Base-by-base conservation (phyloP, 2,329 filamentous ascomycete species). In the Botryotinia calthae region DNA sequence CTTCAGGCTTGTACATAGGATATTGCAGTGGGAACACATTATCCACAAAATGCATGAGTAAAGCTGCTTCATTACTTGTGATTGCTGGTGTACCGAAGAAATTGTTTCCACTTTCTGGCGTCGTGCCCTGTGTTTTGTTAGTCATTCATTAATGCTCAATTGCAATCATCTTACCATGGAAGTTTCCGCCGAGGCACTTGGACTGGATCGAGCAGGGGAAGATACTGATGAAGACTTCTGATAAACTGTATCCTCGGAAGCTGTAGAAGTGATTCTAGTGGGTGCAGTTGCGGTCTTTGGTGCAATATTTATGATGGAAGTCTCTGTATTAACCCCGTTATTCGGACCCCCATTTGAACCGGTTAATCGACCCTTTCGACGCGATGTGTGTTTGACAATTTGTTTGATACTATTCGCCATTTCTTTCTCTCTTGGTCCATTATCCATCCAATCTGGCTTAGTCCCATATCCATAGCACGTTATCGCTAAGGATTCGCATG, bases 11-110 rank as follows among this genome's bases (percentile, higher is more conserved):
- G 79, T 90, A 91, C 78, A 90, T 89, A 8, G 89, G 89, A 77
- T 89, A 90, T 1, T 90, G 81, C 75, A 89, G 87, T 2, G 89
- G 88, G 74, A 90, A 86, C 31, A 90, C 83, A 75, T 88, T 86
- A 79, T 91, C 89, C 63, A 90, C 82, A 77, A 90, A 91, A 72
- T 88, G 84, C 85, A 88, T 88, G 72, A 87, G 81, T 61, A 86
- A 84, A 77, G 78, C 65, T n/a, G 74, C 75, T 61, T 80, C 76
- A 81, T 42, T 91, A 82, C 89, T 40, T 31, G 54, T 16, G 58
- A 59, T n/a, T 14, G 54, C 16, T 7, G 28, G n/a, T 46, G 16
- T 73, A 70, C 59, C 61, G 59, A 46, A 61, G 76, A 73, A 31
- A 59, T 25, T 46, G n/a, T 70, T 61, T 34, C 69, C 70, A 8